Evolutionary conservation across 257 asterid genomes (phyloP), one percentile per base, ranked within the genome.

Genomic region (Hygrophila difformis): DNA sequence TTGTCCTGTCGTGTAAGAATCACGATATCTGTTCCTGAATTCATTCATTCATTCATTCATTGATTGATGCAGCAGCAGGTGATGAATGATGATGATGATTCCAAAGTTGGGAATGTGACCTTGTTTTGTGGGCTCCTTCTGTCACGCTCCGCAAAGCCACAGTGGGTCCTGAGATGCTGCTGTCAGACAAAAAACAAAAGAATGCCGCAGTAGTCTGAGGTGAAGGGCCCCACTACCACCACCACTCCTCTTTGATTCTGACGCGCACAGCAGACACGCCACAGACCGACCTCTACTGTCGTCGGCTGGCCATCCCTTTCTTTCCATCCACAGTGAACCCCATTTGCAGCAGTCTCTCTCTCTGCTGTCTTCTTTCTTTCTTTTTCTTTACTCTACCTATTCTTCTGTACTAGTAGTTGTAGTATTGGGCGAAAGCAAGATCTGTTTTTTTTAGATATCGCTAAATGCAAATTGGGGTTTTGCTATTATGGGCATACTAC

Each of bases 221-320:
- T n/a, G n/a, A n/a, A n/a, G n/a, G 71, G 67, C 0, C 76, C 76
- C 60, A 4, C 31, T 22, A 33, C 44, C 47, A 58, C 51, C 22
- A 45, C 43, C 67, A 60, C 39, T 34, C 29, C 54, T 39, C 61
- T 45, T 62, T 55, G 70, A 67, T 52, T 65, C 74, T 69, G 81
- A 69, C 73, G 73, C 73, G 26, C 67, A 26, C 63, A 46, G 54
- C 35, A 47, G 59, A 60, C 73, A 50, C 60, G n/a, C n/a, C n/a
- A 60, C 38, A 50, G 34, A 38, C 43, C 2, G 14, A 38, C 64
- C 47, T n/a, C 31, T 5, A 13, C 68, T 66, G 61, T 61, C 69
- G 62, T 42, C 64, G 53, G 62, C 65, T 52, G 53, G 53, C 62
- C 12, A 48, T 57, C 67, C 55, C 44, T 57, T n/a, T n/a, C n/a